These are phyloP conservation scores for Chaetoceros tenuissimus DNA, from an alignment of 108 stramenopile species.

Conservation along the genomic window DNA sequence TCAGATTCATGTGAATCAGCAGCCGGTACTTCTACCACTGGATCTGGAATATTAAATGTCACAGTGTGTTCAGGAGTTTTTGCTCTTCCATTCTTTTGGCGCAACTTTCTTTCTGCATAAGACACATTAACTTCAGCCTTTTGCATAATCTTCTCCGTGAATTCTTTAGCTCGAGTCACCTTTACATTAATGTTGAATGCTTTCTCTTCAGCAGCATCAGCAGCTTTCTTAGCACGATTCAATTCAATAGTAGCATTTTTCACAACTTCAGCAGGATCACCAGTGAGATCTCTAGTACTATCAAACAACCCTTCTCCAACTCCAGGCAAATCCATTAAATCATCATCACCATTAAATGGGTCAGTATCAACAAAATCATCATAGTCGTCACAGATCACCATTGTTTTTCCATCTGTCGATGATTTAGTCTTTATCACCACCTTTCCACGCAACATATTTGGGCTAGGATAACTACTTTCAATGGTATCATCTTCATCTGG, in stretches of 20 bases:
- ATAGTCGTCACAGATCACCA: slow-evolving; percentile 67
- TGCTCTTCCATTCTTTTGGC: background rate
- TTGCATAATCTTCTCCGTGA: slow-evolving; percentile 19
- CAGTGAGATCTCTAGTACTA: background rate
- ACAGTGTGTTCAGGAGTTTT: background rate
- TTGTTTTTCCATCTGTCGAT: slow-evolving; percentile 25
- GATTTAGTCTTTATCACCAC: slow-evolving; percentile 73
- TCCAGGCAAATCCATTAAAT: slow-evolving; percentile 24
- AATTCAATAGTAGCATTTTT: slow-evolving; percentile 22
- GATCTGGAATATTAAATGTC: too few species aligned
- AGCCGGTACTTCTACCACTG: too few species aligned
- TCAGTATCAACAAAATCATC: slow-evolving; percentile 54
- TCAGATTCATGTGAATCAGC: too few species aligned
- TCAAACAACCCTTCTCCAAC: background rate
- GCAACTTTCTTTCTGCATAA: too few species aligned
- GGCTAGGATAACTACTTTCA: slow-evolving; percentile 51
- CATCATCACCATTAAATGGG: slow-evolving; percentile 12
- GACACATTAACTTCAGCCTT: too few species aligned
- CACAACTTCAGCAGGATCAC: slow-evolving; percentile 10
- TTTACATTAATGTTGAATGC: slow-evolving; percentile 25
- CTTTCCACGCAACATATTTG: slow-evolving; percentile 63
- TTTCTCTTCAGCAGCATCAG: slow-evolving; percentile 20
- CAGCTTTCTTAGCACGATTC: slow-evolving; percentile 16
- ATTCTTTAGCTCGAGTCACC: slow-evolving; percentile 29
- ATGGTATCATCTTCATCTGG: slow-evolving; percentile 22